A percentile compares a stretch with the other conserved stretches of the same genome.
Conservation (phyloP, 116 monocot genomes). For the Iris pallida region DNA sequence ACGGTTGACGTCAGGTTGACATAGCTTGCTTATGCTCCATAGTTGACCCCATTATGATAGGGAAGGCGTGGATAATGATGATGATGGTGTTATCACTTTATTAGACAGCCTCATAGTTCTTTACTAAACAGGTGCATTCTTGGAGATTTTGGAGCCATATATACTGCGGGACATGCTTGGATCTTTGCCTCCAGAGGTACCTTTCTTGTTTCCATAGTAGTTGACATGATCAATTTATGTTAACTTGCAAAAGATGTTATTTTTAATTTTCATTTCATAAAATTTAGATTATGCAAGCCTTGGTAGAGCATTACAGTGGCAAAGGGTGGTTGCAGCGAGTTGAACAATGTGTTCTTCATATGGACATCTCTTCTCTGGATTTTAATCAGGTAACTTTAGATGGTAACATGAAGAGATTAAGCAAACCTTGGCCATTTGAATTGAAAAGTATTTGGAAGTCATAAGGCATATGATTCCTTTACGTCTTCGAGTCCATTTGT, state of each 20-base stretch:
- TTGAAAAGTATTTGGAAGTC: neutral
- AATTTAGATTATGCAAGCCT: conserved; percentile 88
- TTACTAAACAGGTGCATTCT: conserved; percentile 56
- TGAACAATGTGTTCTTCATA: conserved; percentile 97
- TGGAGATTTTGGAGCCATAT: conserved; percentile 98
- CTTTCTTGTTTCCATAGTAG: neutral
- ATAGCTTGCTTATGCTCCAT: no score
- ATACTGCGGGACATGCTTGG: conserved; percentile 98
- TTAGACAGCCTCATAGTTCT: no score
- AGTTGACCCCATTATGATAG: no score
- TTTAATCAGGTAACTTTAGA: conserved; percentile 81
- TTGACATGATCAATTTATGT: neutral
- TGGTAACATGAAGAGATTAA: conserved; percentile 1
- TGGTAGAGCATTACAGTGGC: conserved; percentile 90
- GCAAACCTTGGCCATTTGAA: neutral
- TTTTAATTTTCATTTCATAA: neutral
- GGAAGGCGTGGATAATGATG: no score
- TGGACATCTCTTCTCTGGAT: conserved; percentile 98
- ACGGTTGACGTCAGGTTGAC: no score
- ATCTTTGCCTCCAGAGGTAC: conserved; percentile 88
- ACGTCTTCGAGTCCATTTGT: no score
- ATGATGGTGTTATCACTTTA: no score
- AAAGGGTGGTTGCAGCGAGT: conserved; percentile 95
- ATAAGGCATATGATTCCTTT: neutral
- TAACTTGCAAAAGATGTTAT: neutral